Percentiles rank a stretch among this genome's conserved stretches.
These are phyloP conservation scores for Gypsophila paniculata DNA, from an alignment of 179 eudicot species.

Conservation along the genomic window DNA sequence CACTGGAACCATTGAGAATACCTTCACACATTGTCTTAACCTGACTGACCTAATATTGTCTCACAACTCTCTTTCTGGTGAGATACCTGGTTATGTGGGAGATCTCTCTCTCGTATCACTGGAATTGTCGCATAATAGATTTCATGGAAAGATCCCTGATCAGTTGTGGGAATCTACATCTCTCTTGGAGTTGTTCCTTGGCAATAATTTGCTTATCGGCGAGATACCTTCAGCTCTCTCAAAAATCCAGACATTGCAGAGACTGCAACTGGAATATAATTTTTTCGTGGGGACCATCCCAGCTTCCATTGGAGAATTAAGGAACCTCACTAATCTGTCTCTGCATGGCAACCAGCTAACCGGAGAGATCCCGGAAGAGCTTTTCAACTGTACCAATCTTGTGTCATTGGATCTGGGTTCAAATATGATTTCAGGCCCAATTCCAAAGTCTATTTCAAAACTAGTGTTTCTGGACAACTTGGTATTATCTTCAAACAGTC, in stretches of 20 bases:
- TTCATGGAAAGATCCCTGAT: constrained; percentile 63
- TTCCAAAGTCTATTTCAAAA: constrained; percentile 59
- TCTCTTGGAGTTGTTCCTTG: constrained; percentile 57
- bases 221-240: constrained; percentile 44
- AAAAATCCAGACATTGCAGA: constrained; percentile 48
- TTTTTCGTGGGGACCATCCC: constrained; percentile 69
- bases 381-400: constrained; percentile 58
- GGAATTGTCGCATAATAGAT: constrained; percentile 63
- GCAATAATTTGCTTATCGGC: constrained; percentile 61
- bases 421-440: constrained; percentile 55
- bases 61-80: constrained; percentile 64
- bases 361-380: constrained; percentile 64
- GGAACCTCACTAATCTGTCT: constrained; percentile 78
- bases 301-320: constrained; percentile 52
- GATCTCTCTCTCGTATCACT: constrained; percentile 54
- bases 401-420: constrained; percentile 75
- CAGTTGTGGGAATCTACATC: constrained; percentile 67
- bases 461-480: constrained; percentile 68
- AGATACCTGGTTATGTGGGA: constrained; percentile 69
- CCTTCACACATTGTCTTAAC: constrained; percentile 47
- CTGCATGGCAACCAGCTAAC: constrained; percentile 64
- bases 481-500: constrained; percentile 58
- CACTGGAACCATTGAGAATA: constrained; percentile 53
- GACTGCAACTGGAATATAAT: constrained; percentile 71
- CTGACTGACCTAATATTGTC: constrained; percentile 60